Evolutionary conservation across 768 basidiomycete species (phyloP).

Genomic region (Phlebiopsis flavidoalba): DNA sequence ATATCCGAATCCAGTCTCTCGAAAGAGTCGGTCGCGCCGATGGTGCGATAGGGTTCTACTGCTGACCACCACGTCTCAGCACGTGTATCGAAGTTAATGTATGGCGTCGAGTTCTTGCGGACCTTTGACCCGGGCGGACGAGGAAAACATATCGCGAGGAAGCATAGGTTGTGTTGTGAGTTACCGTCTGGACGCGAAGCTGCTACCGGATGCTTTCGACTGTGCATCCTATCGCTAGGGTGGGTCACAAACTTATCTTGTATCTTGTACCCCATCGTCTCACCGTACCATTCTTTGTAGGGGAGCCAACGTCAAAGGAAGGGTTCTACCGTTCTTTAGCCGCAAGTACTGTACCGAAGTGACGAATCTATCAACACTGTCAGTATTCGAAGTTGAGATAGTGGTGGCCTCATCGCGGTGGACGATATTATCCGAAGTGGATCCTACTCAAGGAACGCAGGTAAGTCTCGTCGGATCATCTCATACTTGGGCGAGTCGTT

Average conservation of each 20-base stretch:
- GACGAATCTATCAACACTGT: slow-evolving; percentile 67
- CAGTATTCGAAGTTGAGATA: slow-evolving; percentile 79
- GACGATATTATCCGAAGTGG: slow-evolving; percentile 64
- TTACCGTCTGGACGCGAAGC: slow-evolving; percentile 70
- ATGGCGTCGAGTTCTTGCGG: slow-evolving; percentile 75
- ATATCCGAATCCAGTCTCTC: slow-evolving; percentile 51
- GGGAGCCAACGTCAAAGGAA: slow-evolving; percentile 74
- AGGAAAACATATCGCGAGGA: slow-evolving; percentile 58
- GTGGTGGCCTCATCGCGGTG: slow-evolving; percentile 86
- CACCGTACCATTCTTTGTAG: slow-evolving; percentile 24
- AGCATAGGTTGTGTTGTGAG: slow-evolving; percentile 59
- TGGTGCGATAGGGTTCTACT: slow-evolving; percentile 76
- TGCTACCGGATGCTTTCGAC: slow-evolving; percentile 81
- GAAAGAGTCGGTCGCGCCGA: slow-evolving; percentile 81
- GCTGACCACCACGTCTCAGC: slow-evolving; percentile 82
- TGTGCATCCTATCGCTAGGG: slow-evolving; percentile 71
- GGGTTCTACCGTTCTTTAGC: slow-evolving; percentile 76
- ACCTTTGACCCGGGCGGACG: slow-evolving; percentile 56
- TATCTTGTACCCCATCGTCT: background rate
- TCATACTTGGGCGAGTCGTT: background rate
- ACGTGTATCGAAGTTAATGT: slow-evolving; percentile 74
- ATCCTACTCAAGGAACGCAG: slow-evolving; percentile 56
- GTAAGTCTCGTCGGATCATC: slow-evolving; percentile 15
- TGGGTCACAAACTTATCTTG: slow-evolving; percentile 27
- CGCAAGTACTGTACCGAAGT: slow-evolving; percentile 81